Conservation (phyloP, 805 yeast species). For the Maudiozyma turicensis region DNA sequence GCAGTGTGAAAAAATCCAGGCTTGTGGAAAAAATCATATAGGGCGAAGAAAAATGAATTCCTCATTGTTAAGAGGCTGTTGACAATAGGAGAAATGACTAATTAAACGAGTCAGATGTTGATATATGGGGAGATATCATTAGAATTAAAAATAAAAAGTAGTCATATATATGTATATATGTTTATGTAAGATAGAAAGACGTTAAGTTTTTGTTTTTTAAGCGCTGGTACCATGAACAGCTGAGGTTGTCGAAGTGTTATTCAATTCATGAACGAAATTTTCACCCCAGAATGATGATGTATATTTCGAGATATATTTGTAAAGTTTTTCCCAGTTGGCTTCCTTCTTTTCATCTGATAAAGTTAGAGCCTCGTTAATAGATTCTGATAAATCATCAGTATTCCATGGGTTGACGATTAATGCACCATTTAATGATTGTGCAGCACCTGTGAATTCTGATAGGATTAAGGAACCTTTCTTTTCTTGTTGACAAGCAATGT, state of each 20-base stretch:
- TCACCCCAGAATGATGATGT: constrained; percentile 98
- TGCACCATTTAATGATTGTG: constrained; percentile 92
- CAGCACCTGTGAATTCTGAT: constrained; percentile 98
- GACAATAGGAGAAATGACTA: no score
- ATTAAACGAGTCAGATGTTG: no score
- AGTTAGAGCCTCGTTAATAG: constrained; percentile 80
- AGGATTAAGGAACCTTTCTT: constrained; percentile 79
- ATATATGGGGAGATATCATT: no score
- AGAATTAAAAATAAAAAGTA: not conserved
- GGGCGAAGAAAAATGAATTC: no score
- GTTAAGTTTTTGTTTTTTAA: not conserved
- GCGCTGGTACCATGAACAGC: not conserved
- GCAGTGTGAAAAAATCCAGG: no score
- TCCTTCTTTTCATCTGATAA: constrained; percentile 71
- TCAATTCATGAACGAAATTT: constrained; percentile 81
- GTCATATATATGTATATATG: not conserved
- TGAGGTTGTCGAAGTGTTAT: constrained; percentile 25
- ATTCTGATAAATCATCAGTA: constrained; percentile 82
- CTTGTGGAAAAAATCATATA: no score
- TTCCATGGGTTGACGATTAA: constrained; percentile 96
- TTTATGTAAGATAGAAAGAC: not conserved
- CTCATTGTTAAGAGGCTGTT: no score
- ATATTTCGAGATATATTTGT: constrained; percentile 81
- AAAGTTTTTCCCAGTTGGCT: constrained; percentile 73
- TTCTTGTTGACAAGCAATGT: constrained; percentile 87